A percentile compares a stretch with the other conserved stretches of the same genome.
Conservation (phyloP, 768 basidiomycete species). For the Termitomyces sp. region DNA sequence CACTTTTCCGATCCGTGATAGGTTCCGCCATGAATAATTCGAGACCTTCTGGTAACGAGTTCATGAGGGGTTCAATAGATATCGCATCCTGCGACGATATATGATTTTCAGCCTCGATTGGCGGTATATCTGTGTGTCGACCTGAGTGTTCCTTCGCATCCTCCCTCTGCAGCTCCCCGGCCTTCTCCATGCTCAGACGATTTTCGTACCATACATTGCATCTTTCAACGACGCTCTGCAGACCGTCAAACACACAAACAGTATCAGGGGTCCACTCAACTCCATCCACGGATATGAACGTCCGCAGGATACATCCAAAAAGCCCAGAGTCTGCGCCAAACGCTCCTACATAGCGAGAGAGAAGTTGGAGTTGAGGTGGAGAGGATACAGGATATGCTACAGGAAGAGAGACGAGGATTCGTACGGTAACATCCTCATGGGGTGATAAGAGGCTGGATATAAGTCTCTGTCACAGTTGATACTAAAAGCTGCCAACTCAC, state of each 20-base stretch:
- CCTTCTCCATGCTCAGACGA: conserved; percentile 53
- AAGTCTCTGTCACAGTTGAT: conserved; percentile 19
- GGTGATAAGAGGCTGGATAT: conserved; percentile 49
- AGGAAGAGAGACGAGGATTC: conserved; percentile 57
- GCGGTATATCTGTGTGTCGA: conserved; percentile 8
- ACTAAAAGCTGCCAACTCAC: conserved; percentile 38
- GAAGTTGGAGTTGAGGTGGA: conserved; percentile 80
- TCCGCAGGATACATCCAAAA: conserved; percentile 76
- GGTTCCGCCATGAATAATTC: conserved; percentile 71
- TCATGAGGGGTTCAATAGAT: conserved; percentile 12
- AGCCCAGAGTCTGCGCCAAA: conserved; percentile 71
- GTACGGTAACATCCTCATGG: conserved; percentile 48
- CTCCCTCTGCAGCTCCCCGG: conserved; percentile 52
- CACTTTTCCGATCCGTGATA: conserved; percentile 81
- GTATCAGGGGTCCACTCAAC: conserved; percentile 74
- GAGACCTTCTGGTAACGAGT: conserved; percentile 53
- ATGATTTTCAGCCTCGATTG: conserved; percentile 6
- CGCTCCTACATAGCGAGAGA: conserved; percentile 80
- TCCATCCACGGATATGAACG: conserved; percentile 73
- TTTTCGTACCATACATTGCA: conserved; percentile 71
- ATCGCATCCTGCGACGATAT: conserved; percentile 11
- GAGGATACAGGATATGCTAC: conserved; percentile 60
- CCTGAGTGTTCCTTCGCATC: conserved; percentile 35
- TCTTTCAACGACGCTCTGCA: conserved; percentile 70
- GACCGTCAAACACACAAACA: conserved; percentile 85